Evolutionary conservation across 257 asterid species (phyloP).

Genomic region (Nyctanthes arbortristis): DNA sequence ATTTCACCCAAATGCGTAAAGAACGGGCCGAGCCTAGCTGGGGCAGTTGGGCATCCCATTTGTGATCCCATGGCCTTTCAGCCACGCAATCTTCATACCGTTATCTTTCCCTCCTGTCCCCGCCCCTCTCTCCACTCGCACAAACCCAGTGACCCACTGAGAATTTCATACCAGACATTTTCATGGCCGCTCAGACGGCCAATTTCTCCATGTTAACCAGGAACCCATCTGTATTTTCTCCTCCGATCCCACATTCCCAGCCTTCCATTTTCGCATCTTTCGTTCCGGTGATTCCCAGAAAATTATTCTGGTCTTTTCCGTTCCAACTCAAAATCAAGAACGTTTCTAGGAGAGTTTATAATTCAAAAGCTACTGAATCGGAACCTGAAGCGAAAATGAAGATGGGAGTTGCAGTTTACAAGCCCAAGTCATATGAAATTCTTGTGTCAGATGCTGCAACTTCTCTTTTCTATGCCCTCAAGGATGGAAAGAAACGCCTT

Average conservation of each 20-base stretch:
- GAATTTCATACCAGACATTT: constrained; percentile 22
- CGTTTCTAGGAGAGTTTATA: constrained; percentile 18
- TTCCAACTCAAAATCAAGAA: constrained; percentile 30
- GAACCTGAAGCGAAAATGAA: constrained; percentile 51
- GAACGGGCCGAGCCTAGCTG: no score
- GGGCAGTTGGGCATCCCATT: background rate
- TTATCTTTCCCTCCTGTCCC: constrained; percentile 39
- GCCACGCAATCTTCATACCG: constrained; percentile 11
- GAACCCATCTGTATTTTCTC: constrained; percentile 25
- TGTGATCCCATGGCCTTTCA: background rate
- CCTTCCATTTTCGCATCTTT: constrained; percentile 25
- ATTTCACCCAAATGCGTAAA: no score
- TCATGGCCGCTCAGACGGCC: constrained; percentile 63
- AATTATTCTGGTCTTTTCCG: constrained; percentile 11
- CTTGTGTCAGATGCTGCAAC: constrained; percentile 86
- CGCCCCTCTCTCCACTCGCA: background rate
- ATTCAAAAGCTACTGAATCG: constrained; percentile 47
- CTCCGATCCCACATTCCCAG: constrained; percentile 20
- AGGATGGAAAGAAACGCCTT: constrained; percentile 70
- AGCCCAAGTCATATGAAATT: constrained; percentile 83
- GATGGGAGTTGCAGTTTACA: constrained; percentile 86
- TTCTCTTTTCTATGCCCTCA: constrained; percentile 71
- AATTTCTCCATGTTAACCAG: constrained; percentile 16
- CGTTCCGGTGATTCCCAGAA: constrained; percentile 3
- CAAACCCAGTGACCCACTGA: constrained; percentile 16